Evolutionary conservation across 176 grass and related monocot genomes (phyloP).

Genomic region (Oryza meyeriana): DNA sequence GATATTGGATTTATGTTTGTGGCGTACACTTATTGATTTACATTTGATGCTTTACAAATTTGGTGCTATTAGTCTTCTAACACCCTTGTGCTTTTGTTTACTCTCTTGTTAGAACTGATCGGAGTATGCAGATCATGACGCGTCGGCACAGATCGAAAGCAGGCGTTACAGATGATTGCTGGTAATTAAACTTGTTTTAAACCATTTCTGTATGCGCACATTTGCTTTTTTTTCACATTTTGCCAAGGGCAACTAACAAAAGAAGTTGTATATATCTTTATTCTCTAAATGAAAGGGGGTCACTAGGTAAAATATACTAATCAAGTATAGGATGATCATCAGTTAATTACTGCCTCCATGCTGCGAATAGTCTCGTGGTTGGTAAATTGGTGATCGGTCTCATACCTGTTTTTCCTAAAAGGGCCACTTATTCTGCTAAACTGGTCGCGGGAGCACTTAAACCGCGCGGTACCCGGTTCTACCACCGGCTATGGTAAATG

Average conservation of each 20-base stretch:
- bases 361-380: not conserved
- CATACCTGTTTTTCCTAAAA: not conserved
- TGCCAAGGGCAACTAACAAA: not conserved
- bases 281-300: not conserved
- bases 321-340: not conserved
- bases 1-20: not conserved
- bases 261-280: no score
- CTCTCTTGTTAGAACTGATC: not conserved
- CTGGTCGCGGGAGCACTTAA: no score
- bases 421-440: no score
- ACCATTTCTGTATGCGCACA: not conserved
- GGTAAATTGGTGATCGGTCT: no score
- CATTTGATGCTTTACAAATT: conserved; percentile 21
- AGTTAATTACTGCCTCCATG: no score
- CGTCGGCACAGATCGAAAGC: not conserved
- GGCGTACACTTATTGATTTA: not conserved
- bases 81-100: not conserved
- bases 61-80: not conserved
- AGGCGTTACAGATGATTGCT: not conserved
- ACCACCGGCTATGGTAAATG: no score
- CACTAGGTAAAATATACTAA: not conserved
- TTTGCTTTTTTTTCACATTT: not conserved
- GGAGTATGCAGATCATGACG: not conserved
- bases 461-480: no score
- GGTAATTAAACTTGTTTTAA: not conserved